Evolutionary conservation across 1,284 basidiomycete genomes (phyloP), one percentile per base, ranked within the genome.

Genomic region (Salmacisia buchloeana): DNA sequence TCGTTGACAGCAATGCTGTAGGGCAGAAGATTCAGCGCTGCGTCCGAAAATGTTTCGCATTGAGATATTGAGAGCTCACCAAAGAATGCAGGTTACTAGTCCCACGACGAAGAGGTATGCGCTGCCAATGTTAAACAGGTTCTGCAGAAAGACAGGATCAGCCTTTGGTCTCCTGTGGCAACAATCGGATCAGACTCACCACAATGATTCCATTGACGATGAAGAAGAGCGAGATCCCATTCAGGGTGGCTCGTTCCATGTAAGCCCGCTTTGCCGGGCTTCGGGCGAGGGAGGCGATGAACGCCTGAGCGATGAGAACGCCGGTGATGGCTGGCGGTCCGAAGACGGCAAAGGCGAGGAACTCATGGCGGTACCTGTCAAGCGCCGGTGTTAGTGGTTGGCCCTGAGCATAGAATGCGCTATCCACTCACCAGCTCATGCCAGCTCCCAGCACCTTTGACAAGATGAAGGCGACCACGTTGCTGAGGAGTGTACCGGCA

Each of bases 391-490:
- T 27, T n/a, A 29, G 25, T 2, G 4, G 7, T 3, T n/a, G 6
- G n/a, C n/a, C n/a, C n/a, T n/a, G n/a, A n/a, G 41, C 10, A n/a
- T 43, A 15, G 23, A 43, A 43, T 2, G 2, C 2, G n/a, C 18
- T 7, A 43, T 43, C 41, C 18, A n/a, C 41, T 12, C 41, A 9
- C 80, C 81, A 83, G 41, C 74, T 77, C 65, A 80, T 78, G 65
- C 78, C 84, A 77, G 86, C 88, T 10, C 85, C 84, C n/a, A 92
- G 78, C 0, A 86, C 83, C 18, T 80, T 77, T 15, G 82, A 80
- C 87, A 97, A 89, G 23, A 90, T 66, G 1, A 86, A 76, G 0
- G 94, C 96, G 0, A 90, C 84, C 0, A 84, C 64, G 71, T 94
- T 94, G 1, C 89, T 86, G 0, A 83, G 81, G 1, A 89, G 54